phyloP scores from a whole-genome alignment of 495 filamentous ascomycete species.

The Stereocaulon alpinum region DNA sequence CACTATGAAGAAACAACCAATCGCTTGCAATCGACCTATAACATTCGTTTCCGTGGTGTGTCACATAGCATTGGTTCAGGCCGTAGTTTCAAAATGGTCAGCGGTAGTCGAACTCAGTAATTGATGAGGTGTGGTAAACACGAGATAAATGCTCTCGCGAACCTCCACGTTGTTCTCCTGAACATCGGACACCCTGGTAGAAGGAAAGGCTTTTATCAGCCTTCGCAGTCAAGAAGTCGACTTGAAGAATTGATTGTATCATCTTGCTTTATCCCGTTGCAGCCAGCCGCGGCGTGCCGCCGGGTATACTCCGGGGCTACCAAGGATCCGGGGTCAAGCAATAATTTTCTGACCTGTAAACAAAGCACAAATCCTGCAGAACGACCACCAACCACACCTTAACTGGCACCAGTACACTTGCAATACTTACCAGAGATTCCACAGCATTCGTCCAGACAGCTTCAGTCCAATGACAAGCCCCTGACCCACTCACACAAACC shows the following conservation, averaged over 20 bases:
- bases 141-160: neutral
- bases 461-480: neutral
- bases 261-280: conserved; percentile 12
- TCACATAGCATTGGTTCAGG: neutral
- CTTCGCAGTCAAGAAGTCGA: neutral
- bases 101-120: conserved; percentile 4
- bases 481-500: neutral
- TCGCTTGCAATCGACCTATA: neutral
- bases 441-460: neutral
- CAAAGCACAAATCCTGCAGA: conserved; percentile 1
- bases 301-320: neutral
- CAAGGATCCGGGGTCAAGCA: conserved; percentile 7
- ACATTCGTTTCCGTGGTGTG: neutral
- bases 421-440: neutral
- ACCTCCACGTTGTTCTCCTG: neutral
- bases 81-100: neutral
- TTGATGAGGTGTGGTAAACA: conserved; percentile 10
- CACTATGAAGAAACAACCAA: neutral
- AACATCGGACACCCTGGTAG: neutral
- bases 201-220: neutral
- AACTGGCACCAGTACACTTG: neutral
- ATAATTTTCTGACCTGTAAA: conserved; percentile 3
- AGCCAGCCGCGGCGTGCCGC: conserved; percentile 5
- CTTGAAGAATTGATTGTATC: neutral
- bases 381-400: neutral